phyloP scores from a whole-genome alignment of 2,329 filamentous ascomycete genomes.

The Claviceps sp. region DNA sequence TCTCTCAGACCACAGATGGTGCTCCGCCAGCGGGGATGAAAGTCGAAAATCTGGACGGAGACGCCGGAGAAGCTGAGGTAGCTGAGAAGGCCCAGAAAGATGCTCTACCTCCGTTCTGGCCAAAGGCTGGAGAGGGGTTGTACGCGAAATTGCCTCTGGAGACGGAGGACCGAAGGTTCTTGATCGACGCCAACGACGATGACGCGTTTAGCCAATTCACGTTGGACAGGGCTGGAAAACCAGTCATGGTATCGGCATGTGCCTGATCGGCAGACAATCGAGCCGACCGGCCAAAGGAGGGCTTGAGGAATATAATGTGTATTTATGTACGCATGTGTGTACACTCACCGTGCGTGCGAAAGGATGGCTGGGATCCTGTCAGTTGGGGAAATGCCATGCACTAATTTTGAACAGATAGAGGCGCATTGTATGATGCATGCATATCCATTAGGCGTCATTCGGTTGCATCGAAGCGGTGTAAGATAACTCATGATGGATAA shows the following conservation, averaged over 20 bases:
- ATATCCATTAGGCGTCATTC: too few relatives aligned
- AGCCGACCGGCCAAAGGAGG: too few relatives aligned
- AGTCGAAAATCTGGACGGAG: background rate
- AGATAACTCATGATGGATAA: background rate
- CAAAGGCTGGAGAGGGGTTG: slow-evolving; percentile 24
- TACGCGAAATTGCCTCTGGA: slow-evolving; percentile 26
- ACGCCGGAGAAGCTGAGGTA: background rate
- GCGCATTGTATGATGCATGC: too few relatives aligned
- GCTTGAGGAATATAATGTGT: too few relatives aligned
- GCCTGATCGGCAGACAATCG: slow-evolving; percentile 6
- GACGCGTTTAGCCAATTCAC: slow-evolving; percentile 31
- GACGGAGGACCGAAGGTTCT: slow-evolving; percentile 21
- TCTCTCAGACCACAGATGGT: slow-evolving; percentile 15
- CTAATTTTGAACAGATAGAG: too few relatives aligned
- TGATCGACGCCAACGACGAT: slow-evolving; percentile 27
- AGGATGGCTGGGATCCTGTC: too few relatives aligned
- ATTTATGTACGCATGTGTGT: too few relatives aligned
- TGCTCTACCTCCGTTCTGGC: slow-evolving; percentile 26
- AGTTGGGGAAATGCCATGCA: too few relatives aligned
- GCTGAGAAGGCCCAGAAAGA: slow-evolving; percentile 10
- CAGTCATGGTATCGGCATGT: slow-evolving; percentile 19
- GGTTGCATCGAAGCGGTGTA: too few relatives aligned
- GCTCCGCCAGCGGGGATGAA: slow-evolving; percentile 13
- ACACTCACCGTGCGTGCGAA: too few relatives aligned
- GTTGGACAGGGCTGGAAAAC: slow-evolving; percentile 24